Percentiles rank a stretch among this genome's conserved stretches.
These are phyloP conservation scores for Picea abies DNA, from an alignment of 83 land plant genomes.

Conservation along the genomic window DNA sequence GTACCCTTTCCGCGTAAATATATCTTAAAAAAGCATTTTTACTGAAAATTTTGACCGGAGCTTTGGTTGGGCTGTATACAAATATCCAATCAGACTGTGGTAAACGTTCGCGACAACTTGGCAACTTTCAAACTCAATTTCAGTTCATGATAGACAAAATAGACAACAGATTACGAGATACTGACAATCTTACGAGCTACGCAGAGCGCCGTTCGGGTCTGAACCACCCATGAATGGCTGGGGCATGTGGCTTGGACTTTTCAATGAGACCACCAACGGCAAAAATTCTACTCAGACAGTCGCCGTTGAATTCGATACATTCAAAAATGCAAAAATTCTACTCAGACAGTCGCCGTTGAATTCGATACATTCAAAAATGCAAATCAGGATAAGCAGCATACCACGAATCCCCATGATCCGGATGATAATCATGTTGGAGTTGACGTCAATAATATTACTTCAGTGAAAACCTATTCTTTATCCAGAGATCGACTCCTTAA, in stretches of 20 bases:
- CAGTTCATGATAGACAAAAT: conserved; percentile 31
- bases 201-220: conserved; percentile 37
- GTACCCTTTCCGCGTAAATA: too few species aligned
- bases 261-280: conserved; percentile 35
- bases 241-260: conserved; percentile 50
- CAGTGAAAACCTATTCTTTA: neutral
- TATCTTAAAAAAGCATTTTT: too few species aligned
- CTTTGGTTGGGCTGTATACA: neutral
- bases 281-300: conserved; percentile 21
- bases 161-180: neutral
- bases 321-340: conserved; percentile 6
- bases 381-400: neutral
- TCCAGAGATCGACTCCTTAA: neutral
- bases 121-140: conserved; percentile 41
- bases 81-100: neutral
- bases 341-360: conserved; percentile 50
- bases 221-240: conserved; percentile 21
- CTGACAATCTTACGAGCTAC: neutral
- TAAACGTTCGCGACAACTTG: neutral
- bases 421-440: conserved; percentile 47
- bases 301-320: conserved; percentile 60
- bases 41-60: neutral
- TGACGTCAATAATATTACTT: conserved; percentile 14
- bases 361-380: conserved; percentile 39
- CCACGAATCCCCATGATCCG: conserved; percentile 26